These are phyloP conservation scores for Parathielavia hyrcaniae DNA, from an alignment of 495 filamentous ascomycete species.

Conservation along the genomic window DNA sequence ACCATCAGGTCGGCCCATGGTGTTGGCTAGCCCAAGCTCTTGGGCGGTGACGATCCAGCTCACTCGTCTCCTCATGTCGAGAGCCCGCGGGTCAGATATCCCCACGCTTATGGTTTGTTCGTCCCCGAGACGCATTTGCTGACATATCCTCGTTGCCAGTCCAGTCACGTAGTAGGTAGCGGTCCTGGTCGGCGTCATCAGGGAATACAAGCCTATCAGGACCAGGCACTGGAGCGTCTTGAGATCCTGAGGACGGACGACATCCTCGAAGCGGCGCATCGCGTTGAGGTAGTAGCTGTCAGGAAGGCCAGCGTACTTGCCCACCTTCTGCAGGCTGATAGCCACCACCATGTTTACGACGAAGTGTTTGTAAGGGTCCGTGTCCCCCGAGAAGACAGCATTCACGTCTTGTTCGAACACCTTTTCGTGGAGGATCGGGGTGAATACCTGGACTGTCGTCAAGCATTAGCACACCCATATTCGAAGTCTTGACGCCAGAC, in stretches of 20 bases:
- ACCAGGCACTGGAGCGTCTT: conserved; percentile 84
- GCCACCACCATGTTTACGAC: conserved; percentile 82
- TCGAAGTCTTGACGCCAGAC: neutral
- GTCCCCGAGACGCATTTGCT: conserved; percentile 76
- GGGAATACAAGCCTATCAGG: conserved; percentile 83
- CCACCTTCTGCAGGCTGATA: conserved; percentile 84
- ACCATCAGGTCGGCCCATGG: conserved; percentile 73
- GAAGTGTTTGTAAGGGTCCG: conserved; percentile 77
- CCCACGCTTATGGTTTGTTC: conserved; percentile 71
- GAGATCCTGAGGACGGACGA: conserved; percentile 73
- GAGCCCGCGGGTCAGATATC: conserved; percentile 55
- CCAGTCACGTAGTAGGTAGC: conserved; percentile 88
- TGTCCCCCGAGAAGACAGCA: conserved; percentile 68
- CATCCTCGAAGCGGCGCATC: conserved; percentile 68
- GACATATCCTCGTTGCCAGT: conserved; percentile 73
- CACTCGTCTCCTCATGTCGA: conserved; percentile 82
- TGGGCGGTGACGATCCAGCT: conserved; percentile 81
- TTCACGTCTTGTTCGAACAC: conserved; percentile 68
- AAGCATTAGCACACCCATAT: conserved; percentile 7
- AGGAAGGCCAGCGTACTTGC: conserved; percentile 75
- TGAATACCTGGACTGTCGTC: conserved; percentile 68
- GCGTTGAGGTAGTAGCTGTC: conserved; percentile 90
- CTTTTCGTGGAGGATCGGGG: conserved; percentile 78
- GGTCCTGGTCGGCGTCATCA: conserved; percentile 82
- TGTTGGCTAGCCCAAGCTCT: conserved; percentile 82